Base-by-base conservation (phyloP, 495 filamentous ascomycete genomes). In the Penicillium alfredii region DNA sequence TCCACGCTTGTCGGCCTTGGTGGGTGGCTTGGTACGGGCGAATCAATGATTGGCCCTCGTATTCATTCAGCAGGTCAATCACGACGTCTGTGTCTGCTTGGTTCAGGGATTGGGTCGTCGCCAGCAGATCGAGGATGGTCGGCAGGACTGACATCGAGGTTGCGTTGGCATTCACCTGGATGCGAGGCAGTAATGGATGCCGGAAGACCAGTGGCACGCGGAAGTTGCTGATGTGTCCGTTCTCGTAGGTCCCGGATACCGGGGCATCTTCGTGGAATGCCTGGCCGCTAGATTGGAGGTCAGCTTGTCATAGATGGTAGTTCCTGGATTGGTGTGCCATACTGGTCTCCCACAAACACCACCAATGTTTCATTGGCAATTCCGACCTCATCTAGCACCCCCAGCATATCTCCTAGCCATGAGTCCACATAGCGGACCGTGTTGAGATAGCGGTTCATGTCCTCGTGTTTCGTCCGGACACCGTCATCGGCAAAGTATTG, bases 31-130 rank as follows among this genome's bases (percentile, higher is more conserved):
- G 50, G 28, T 61, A 61, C 0, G 66, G 63, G 0, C 66, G 60
- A 28, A 71, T 61, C 26, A 71, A 55, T 1, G 64, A 69, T 26
- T 71, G 68, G 15, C 64, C 68, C 47, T 71, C 66, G 39, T 70
- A 70, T 23, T 68, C 51, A 8, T 64, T 59, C 9, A 68, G 53
- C 4, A 71, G 37, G 15, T 63, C 55, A 6, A 41, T 43, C 13
- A 63, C 59, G 13, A 58, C 58, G 12, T 49, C 38, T 2, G 41
- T 50, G 36, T 59, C 55, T 3, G 39, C 4, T 7, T 50, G 31
- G 40, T 59, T 54, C 17, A 71, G 51, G 11, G 68, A 71, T 22
- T 49, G 38, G 13, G 61, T 58, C n/a, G 39, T 35, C 20, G 57
- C 38, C 9, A 67, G 44, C 8, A 55, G 43, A 31, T 62, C 52